phyloP scores from a whole-genome alignment of 2,329 filamentous ascomycete species.

The Ophiosphaerella narmari region DNA sequence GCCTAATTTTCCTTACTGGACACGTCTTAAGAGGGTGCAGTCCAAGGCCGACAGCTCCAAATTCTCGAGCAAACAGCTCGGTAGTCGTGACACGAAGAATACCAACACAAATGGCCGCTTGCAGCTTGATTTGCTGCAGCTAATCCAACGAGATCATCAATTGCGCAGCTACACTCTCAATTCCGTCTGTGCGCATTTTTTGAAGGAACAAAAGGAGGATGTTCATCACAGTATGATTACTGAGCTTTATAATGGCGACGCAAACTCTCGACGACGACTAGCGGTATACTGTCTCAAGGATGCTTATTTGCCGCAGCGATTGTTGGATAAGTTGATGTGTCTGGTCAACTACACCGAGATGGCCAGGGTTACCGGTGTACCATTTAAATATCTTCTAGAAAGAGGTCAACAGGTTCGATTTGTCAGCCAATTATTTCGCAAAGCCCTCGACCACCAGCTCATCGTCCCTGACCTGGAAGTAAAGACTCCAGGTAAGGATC shows the following conservation, averaged over 20 bases:
- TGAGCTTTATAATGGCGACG: constrained; percentile 93
- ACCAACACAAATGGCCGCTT: constrained; percentile 95
- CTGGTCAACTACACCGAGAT: constrained; percentile 99
- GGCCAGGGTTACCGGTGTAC: constrained; percentile 98
- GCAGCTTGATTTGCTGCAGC: constrained; percentile 90
- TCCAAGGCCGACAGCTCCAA: constrained; percentile 79
- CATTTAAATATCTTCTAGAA: constrained; percentile 91
- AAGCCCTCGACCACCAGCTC: constrained; percentile 88
- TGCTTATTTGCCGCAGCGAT: constrained; percentile 87
- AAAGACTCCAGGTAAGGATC: constrained; percentile 72
- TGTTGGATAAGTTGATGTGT: constrained; percentile 98
- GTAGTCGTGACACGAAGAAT: constrained; percentile 88
- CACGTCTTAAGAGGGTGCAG: constrained; percentile 71
- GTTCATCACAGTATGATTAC: constrained; percentile 99
- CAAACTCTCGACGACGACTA: constrained; percentile 85
- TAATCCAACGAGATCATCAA: constrained; percentile 93
- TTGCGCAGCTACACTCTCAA: constrained; percentile 96
- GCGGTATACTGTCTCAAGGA: constrained; percentile 98
- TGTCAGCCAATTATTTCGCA: constrained; percentile 94
- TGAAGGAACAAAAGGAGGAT: constrained; percentile 98
- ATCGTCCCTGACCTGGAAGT: constrained; percentile 86
- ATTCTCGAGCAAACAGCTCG: constrained; percentile 98
- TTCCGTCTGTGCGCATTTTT: constrained; percentile 90
- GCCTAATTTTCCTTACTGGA: constrained; percentile 81
- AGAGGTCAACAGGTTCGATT: constrained; percentile 97